Evolutionary conservation across 2,329 filamentous ascomycete genomes (phyloP), one percentile per base, ranked within the genome.

Genomic region (Emergomyces africanus): DNA sequence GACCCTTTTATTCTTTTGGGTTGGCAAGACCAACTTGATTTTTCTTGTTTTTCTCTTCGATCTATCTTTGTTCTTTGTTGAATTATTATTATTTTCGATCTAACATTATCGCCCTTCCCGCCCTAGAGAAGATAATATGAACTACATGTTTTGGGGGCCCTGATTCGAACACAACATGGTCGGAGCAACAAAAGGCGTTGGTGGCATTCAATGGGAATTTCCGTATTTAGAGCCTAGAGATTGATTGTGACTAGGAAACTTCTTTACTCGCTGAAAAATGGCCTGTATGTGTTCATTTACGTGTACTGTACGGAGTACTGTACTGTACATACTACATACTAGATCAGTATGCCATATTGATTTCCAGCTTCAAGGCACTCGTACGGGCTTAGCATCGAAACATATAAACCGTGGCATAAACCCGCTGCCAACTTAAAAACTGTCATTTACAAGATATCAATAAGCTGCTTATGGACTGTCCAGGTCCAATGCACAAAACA

Each of bases 391-490:
- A 20, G 6, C n/a, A 54, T 9, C 10, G 12, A n/a, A 41, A 15
- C 51, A 37, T 25, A 1, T 23, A 37, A 51, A 68, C 68, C 37
- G 65, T 65, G 18, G 68, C 39, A 56, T 69, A 71, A 71, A 12
- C 69, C 68, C 20, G 64, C 66, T 1, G 68, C 64, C 6, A 69
- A 12, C 6, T 64, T 64, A 65, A 67, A 72, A 1, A 67, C 53
- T 0, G 65, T 63, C 59, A 71, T 70, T 42, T 71, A 67, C 54
- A 69, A 2, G 37, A 70, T 49, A 62, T 71, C 69, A 54, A 71
- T 60, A 9, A 67, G 63, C 59, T 71, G 69, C 57, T 71, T 68
- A 49, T 68, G 68, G 42, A 70, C 66, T 18, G 69, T 68, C 69
- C 69, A 71, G 2, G 64, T 67, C 64, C 63, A 61, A 49, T 42